phyloP scores from a whole-genome alignment of 148 eudicot species.

The Silene latifolia region DNA sequence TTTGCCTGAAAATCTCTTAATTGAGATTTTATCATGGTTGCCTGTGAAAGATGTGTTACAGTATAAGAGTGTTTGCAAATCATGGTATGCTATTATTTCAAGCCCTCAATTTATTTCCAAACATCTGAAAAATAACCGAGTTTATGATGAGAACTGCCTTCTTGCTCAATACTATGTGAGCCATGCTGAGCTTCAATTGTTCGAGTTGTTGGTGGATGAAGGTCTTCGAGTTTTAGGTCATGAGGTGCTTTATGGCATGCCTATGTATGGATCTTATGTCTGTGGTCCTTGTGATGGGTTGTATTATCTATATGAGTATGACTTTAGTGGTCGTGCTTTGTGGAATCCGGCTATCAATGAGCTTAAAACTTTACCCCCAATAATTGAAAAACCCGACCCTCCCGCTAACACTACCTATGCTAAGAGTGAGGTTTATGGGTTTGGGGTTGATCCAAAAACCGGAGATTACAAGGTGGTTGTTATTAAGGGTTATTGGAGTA shows the following conservation, averaged over 20 bases:
- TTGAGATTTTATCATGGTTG: neutral
- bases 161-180: neutral
- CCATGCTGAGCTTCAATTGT: neutral
- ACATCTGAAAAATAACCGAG: neutral
- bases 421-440: neutral
- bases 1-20: neutral
- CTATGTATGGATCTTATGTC: neutral
- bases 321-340: neutral
- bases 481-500: neutral
- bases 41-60: neutral
- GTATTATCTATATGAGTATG: neutral
- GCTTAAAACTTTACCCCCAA: neutral
- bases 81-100: neutral
- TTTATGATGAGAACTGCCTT: neutral
- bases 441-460: neutral
- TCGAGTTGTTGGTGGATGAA: slow-evolving; percentile 7
- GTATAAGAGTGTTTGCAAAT: neutral
- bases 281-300: neutral
- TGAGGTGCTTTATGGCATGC: neutral
- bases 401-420: neutral
- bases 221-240: neutral
- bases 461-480: neutral
- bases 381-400: neutral
- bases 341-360: neutral
- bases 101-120: neutral